A percentile compares a stretch with the other conserved stretches of the same genome.
phyloP scores from a whole-genome alignment of 1,284 basidiomycete genomes.

The Malassezia nana region DNA sequence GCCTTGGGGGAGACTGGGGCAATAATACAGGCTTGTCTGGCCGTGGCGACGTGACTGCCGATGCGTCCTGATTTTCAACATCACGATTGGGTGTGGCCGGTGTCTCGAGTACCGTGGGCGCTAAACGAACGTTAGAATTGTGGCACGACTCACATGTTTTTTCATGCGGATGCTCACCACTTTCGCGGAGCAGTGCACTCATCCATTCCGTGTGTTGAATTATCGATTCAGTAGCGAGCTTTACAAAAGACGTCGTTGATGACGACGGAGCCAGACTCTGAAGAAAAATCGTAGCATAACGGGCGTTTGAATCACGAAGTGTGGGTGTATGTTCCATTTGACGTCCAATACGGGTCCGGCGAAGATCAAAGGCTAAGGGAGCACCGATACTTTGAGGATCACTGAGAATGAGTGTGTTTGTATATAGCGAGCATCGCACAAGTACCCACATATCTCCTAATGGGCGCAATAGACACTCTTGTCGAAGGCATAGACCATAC shows the following conservation, averaged over 20 bases:
- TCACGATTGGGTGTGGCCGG: not conserved
- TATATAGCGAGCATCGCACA: not conserved
- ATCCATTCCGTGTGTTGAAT: slow-evolving; percentile 7
- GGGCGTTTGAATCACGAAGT: not conserved
- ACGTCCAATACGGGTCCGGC: slow-evolving; percentile 9
- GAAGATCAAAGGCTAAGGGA: slow-evolving; percentile 1
- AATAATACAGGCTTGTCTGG: not conserved
- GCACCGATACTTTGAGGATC: not conserved
- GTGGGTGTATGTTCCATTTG: not conserved
- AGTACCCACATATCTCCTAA: not conserved
- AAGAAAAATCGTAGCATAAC: slow-evolving; percentile 1
- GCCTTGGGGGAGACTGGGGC: not conserved
- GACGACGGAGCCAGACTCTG: not conserved
- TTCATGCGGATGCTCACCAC: not conserved
- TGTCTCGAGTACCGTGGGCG: not conserved
- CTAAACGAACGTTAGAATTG: not conserved
- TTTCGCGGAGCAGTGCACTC: slow-evolving; percentile 6
- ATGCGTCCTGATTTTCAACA: not conserved
- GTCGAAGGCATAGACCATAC: slow-evolving; percentile 1
- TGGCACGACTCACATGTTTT: not conserved
- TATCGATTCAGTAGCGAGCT: slow-evolving; percentile 1
- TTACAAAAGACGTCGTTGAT: not conserved
- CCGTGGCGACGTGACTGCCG: not conserved
- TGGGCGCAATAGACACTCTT: slow-evolving; percentile 1
- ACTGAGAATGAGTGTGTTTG: not conserved